Percentiles rank a stretch among this genome's conserved stretches.
Conservation (phyloP, 139 green algal genomes). For the Volvox africanus region DNA sequence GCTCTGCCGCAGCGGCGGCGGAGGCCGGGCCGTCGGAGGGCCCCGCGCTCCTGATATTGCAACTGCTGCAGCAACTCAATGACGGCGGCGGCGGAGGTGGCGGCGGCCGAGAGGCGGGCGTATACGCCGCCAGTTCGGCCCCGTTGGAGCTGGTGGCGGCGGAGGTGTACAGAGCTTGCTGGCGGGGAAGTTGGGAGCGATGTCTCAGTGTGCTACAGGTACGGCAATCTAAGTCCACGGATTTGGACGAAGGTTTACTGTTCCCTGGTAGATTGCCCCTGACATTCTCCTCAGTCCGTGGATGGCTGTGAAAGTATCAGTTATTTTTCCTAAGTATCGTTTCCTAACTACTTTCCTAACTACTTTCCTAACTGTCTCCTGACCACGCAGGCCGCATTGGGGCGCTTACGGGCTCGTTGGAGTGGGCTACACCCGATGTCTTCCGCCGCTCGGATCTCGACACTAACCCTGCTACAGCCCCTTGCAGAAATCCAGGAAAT, state of each 20-base stretch:
- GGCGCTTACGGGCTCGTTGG: neutral
- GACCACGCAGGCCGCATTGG: neutral
- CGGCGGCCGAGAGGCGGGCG: conserved; percentile 19
- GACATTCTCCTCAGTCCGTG: too few species aligned
- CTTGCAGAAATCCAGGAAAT: conserved; percentile 35
- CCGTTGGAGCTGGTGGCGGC: conserved; percentile 35
- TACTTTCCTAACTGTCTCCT: neutral
- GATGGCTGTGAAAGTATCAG: too few species aligned
- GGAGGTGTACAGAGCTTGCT: conserved; percentile 3
- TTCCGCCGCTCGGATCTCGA: neutral
- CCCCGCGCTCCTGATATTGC: conserved; percentile 17
- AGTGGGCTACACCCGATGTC: conserved; percentile 33
- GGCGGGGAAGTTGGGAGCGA: conserved; percentile 30
- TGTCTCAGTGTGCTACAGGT: neutral
- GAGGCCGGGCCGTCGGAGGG: neutral
- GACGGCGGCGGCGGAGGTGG: neutral
- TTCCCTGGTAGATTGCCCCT: too few species aligned
- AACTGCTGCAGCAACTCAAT: neutral
- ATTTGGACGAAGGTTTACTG: too few species aligned
- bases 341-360: too few species aligned
- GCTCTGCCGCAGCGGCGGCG: neutral
- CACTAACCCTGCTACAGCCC: conserved; percentile 35
- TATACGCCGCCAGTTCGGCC: conserved; percentile 4
- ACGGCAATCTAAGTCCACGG: neutral
- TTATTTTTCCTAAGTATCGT: too few species aligned